Evolutionary conservation across 2,329 filamentous ascomycete species (phyloP).

Genomic region (Aaosphaeria arxii): DNA sequence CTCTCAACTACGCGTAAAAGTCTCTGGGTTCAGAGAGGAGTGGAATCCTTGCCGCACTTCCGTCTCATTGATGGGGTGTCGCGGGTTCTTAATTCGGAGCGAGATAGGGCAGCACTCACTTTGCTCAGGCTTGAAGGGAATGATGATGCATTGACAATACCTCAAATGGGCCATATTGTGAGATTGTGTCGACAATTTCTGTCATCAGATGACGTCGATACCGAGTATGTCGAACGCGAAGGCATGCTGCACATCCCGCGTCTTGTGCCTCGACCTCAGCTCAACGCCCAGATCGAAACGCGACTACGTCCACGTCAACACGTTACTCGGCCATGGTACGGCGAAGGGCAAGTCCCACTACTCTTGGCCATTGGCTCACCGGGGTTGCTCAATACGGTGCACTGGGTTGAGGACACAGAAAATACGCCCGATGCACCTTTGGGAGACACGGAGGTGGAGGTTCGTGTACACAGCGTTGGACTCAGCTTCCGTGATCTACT

Average conservation of each 20-base stretch:
- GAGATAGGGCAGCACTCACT: neutral
- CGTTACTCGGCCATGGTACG: neutral
- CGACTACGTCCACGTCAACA: neutral
- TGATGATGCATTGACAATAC: neutral
- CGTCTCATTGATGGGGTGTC: too few relatives aligned
- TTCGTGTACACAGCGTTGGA: neutral
- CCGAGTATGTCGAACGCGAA: neutral
- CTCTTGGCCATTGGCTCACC: neutral
- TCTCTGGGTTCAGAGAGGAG: too few relatives aligned
- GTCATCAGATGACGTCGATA: too few relatives aligned
- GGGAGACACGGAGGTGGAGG: neutral
- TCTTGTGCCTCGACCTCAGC: neutral
- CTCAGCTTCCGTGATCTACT: neutral
- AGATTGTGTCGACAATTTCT: too few relatives aligned
- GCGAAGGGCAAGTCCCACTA: neutral
- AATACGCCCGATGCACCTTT: neutral
- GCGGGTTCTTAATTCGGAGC: neutral
- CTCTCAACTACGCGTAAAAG: too few relatives aligned
- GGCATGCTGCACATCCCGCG: neutral
- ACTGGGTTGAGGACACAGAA: neutral
- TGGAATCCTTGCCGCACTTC: too few relatives aligned
- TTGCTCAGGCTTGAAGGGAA: neutral
- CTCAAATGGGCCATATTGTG: neutral
- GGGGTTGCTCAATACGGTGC: conserved; percentile 4
- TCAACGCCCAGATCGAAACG: neutral